Base-by-base conservation (phyloP, 2,329 filamentous ascomycete species). In the Ophiocordyceps unilateralis region DNA sequence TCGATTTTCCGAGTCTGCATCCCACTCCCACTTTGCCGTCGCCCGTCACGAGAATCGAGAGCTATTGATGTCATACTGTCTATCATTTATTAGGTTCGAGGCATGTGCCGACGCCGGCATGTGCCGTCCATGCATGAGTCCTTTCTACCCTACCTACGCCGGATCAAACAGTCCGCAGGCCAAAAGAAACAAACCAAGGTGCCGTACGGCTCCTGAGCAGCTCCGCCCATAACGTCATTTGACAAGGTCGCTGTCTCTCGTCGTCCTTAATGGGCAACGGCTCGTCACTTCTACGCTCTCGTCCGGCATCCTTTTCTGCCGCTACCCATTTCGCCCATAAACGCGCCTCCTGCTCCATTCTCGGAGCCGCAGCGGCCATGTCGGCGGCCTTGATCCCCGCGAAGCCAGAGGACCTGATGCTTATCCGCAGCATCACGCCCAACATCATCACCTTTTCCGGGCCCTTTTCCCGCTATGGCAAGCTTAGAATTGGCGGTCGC, bases 361-460 rank as follows among this genome's bases (percentile, higher is more conserved):
- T 41, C 4, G 41, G 41, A 44, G 23, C 39, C 34, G 17, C 40
- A 23, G 40, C 40, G 3, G 21, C 36, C 23, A 81, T 81, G 75
- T 74, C 75, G 44, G 66, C 68, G 8, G 72, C 77, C 53, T 72
- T 85, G 44, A 71, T 83, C 44, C 81, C 81, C 5, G 53, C 64
- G 15, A 79, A 89, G 53, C 87, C 88, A 12, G 73, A 78, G 17
- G 76, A 84, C 55, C 79, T 91, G 49, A 93, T 94, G 81, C 85
- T 94, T 47, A 89, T 93, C 55, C 83, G 89, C 49, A 74, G 87
- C 52, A 65, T 96, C 52, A 84, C 83, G 2, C 82, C 84, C 14
- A 79, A 81, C 50, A 72, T 94, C 48, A 77, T 76, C 37, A 93
- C 82, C 12, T 71, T 87, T 52, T 88, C 83, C 10, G 72, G 87